Base-by-base conservation (phyloP, 2,329 filamentous ascomycete species). In the Zasmidium angulare region DNA sequence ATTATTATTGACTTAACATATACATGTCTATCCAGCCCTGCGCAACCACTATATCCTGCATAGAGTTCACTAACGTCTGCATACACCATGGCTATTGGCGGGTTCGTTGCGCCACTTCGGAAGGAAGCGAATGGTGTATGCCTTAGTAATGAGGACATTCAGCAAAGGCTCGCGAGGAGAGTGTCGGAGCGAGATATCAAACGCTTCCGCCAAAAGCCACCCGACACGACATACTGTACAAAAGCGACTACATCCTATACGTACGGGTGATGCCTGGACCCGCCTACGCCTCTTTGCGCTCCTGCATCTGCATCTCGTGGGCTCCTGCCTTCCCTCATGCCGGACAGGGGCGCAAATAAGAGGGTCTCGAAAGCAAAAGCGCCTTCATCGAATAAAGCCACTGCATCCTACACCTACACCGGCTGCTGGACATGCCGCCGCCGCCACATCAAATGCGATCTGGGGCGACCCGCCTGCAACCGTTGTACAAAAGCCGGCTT, bases 351-450 rank as follows among this genome's bases (percentile, higher is more conserved):
- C n/a, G 11, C 36, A 19, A 43, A 29, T 29, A 29, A 43, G 36
- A 43, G 36, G 36, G 36, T 43, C n/a, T 43, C 36, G 36, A 43
- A 43, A 19, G 11, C 36, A 4, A 49, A 24, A 49, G 22, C 23
- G 14, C 46, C 46, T 17, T 24, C 20, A 21, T 49, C 46, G n/a
- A 24, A 19, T 22, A 49, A 49, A 12, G 19, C 20, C 19, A 17
- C 46, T 20, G 11, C 53, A 21, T 31, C 24, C 12, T 51, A 58
- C 46, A 58, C 56, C 10, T 58, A 50, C 46, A 58, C 56, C 22
- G 56, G 56, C 4, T 58, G 56, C 46, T 58, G 50, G 50, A 58
- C 56, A 26, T 58, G 56, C 48, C 56, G 56, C 10, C 50, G 56
- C 3, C 23, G 56, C 19, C 56, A 54, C 48, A 49, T 58, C 22